Evolutionary conservation across 2,329 filamentous ascomycete species (phyloP), one percentile per base, ranked within the genome.

Genomic region (Raffaelea arxii): DNA sequence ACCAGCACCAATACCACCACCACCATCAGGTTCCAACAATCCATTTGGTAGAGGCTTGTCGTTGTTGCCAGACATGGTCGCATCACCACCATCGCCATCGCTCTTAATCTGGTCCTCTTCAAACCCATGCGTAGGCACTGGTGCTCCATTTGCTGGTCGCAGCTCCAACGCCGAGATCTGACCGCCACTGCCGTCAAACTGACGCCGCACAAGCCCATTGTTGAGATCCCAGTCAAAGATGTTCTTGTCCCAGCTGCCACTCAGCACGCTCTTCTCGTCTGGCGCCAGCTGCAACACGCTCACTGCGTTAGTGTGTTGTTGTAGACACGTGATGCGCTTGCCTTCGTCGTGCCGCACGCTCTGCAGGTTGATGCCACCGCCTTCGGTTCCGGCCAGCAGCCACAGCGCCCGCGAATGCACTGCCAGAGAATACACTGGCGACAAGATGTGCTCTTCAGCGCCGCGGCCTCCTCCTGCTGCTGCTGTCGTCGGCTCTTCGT

Each of bases 191-290:
- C 84, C 83, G 41, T 83, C 80, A 58, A 92, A 98, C 4, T 76
- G 75, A 11, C 90, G 78, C 53, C 80, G 82, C 6, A 84, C 73
- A 56, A 84, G 74, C 0, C 92, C 92, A 1, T 80, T 92, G 57
- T 97, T 88, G 23, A 98, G 65, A 62, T 97, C 92, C 92, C 92
- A 98, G 60, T 97, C 90, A 45, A 89, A 77, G 1, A 97, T 82
- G 18, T 78, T 85, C 66, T 95, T 97, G 64, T 98, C 92, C 92
- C 92, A 98, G 61, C 89, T 91, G 4, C 92, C 92, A 27, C 89
- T 96, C 9, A 98, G 65, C 4, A 97, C 78, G 35, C 84, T 90
- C 57, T 76, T 82, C 67, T 98, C 92, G 55, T 97, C 90, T 5
- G 84, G 79, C 1, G 86, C 80, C 12, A 98, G 68, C 10, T 78